Base-by-base conservation (phyloP, 176 grass and related monocot species). In the Triticum dicoccoides region DNA sequence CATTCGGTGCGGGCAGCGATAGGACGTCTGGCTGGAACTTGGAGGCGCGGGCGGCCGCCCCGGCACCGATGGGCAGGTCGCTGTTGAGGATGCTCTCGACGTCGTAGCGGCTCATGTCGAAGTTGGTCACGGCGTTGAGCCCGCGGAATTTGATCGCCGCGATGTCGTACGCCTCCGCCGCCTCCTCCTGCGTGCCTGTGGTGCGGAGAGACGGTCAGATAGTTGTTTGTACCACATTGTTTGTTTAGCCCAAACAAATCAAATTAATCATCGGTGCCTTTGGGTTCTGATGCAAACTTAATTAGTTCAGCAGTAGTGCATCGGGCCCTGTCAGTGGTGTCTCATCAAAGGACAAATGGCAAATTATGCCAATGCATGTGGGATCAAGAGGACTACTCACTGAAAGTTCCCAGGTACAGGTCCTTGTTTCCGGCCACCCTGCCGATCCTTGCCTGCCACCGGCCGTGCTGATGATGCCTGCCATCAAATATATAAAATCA, bases 371-470 rank as follows among this genome's bases (percentile, higher is more conserved):
- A 52, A 32, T 80, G 29, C 82, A 44, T 42, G 21, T 21, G 56
- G 56, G 56, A 66, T 58, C 38, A 61, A 89, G 67, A 78, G 51
- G 34, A 82, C 87, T 87, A 82, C 87, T 87, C 81, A 98, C 95
- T 95, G 85, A 98, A 98, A 71, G 95, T 98, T 66, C 95, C 95
- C 27, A 98, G 51, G 86, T 98, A 98, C 69, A 98, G 93, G 80
- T 98, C 95, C 77, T 98, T 98, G 93, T 98, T 98, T 89, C 95
- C 95, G 15, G 95, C 93, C 33, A 98, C 93, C 83, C 95, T 88
- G 86, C 95, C 95, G 77, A 98, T 98, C 81, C 95, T 93, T 30
- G 95, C 95, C 80, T 98, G 95, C 95, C 95, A 98, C 83, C 95
- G 83, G 14, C 95, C 93, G 35, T 98, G 95, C 69, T 98, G 95